These are phyloP conservation scores for Aspergillus campestris DNA, from an alignment of 495 filamentous ascomycete genomes.

Conservation along the genomic window DNA sequence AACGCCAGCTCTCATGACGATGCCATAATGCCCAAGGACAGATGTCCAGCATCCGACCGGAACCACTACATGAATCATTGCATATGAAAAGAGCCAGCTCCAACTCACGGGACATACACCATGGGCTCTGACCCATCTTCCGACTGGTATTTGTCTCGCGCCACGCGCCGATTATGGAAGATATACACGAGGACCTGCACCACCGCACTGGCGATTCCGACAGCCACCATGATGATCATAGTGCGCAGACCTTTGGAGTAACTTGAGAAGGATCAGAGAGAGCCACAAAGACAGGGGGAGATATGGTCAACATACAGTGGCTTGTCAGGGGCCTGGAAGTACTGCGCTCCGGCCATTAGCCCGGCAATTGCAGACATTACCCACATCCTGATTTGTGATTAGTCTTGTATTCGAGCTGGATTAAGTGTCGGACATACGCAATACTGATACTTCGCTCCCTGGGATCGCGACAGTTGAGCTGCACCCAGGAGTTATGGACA, in stretches of 20 bases:
- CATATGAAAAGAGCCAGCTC: too few relatives aligned
- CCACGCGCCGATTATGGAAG: background rate
- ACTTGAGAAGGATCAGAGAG: background rate
- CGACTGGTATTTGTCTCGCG: too few relatives aligned
- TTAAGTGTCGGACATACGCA: slow-evolving; percentile 9
- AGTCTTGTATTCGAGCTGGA: background rate
- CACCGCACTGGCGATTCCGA: slow-evolving; percentile 3
- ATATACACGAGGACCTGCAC: background rate
- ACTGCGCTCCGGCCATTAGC: slow-evolving; percentile 17
- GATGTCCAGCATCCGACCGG: too few relatives aligned
- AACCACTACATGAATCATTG: too few relatives aligned
- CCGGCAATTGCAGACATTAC: slow-evolving; percentile 19
- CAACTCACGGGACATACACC: too few relatives aligned
- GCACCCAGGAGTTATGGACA: slow-evolving; percentile 22
- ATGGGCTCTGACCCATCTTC: too few relatives aligned
- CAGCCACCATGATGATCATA: slow-evolving; percentile 11
- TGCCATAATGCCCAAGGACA: too few relatives aligned
- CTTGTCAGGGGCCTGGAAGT: slow-evolving; percentile 11
- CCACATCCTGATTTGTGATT: slow-evolving; percentile 12
- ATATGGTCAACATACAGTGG: slow-evolving; percentile 3
- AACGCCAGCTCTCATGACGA: too few relatives aligned
- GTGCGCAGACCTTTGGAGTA: slow-evolving; percentile 13
- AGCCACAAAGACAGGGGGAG: background rate
- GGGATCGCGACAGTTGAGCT: slow-evolving; percentile 12
- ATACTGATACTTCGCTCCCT: slow-evolving; percentile 17